Evolutionary conservation across 1,139 yeast species (phyloP), one percentile per base, ranked within the genome.

Genomic region (Komagataea norvegica): DNA sequence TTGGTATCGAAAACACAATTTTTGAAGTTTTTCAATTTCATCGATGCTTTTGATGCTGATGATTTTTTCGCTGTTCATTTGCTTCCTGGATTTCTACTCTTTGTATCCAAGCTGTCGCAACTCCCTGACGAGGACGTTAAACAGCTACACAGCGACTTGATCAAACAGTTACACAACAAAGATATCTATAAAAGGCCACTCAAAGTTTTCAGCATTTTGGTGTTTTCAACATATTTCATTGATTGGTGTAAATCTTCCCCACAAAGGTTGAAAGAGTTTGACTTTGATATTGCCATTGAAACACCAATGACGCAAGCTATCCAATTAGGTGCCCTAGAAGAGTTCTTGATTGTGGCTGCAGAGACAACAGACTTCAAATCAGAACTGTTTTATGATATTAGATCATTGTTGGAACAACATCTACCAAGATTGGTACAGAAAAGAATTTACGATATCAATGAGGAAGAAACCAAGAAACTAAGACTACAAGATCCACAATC

Each of bases 301-400:
- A 60, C 60, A 44, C 81, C 74, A 39, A 73, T 71, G 73, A 67
- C 59, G 50, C 60, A 53, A 54, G 73, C 67, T 51, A 79, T 68
- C 42, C 81, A 71, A 50, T 62, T 60, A 51, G 96, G 96, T 21
- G 95, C 88, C 1, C 63, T 89, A 48, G 98, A 91, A 57, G 79
- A 81, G 52, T 60, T 89, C 26, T 65, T 89, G 58, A 72, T 84
- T 15, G 61, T 79, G 28, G 68, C 89, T 1, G 81, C 93, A 1
- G 94, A 85, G 47, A 72, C 84, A 1, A 64, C 83, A 0, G 52
- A 67, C 60, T 43, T 55, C 42, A 46, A 63, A 49, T 53, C 67
- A 52, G 66, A 68, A 48, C 57, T 74, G 51, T 64, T 69, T 59
- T 82, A 81, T 54, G 88, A 84, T 50, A 74, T 81, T 43, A 70